Evolutionary conservation across 495 filamentous ascomycete genomes (phyloP), one percentile per base, ranked within the genome.

Genomic region (Xylaria venustula): DNA sequence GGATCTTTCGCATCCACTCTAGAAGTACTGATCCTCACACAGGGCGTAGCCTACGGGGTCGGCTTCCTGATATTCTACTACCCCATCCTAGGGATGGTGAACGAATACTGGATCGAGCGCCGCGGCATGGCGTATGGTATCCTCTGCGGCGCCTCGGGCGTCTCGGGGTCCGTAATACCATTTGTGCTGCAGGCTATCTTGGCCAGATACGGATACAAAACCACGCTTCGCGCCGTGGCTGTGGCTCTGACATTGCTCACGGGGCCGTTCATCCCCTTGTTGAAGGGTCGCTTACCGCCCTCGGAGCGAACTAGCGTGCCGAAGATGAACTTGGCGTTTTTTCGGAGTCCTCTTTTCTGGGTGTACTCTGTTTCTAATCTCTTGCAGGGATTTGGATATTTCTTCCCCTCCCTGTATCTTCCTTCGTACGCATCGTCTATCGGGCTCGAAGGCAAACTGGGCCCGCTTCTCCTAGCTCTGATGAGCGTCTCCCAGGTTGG

Each of bases 41-140:
- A 77, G 64, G 74, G 74, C 0, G 48, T 73, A 19, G 62, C 74
- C 17, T 77, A 77, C 55, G 74, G 74, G 7, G 17, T 72, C 4
- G 73, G 73, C 19, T 76, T 76, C 54, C 57, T 71, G 20, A 69
- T 71, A 9, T 58, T 75, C 64, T 73, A 70, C 60, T 74, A 68
- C 28, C 71, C 73, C 14, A 69, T 77, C 53, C 44, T 71, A 15
- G 67, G 68, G 32, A 70, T 79, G 66, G 62, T 79, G 3, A 53
- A 53, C 25, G 50, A 53, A 40, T 40, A 53, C 34, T 53, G 71
- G 62, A 64, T 72, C 19, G 44, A 59, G 45, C 71, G 71, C 9
- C 69, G 76, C 11, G 77, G 77, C 0, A 70, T 79, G 57, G 77
- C 77, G 14, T 78, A 75, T 61, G 77, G 77, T 0, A 49, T 80